These are phyloP conservation scores for Xylaria nigripes DNA, from an alignment of 495 filamentous ascomycete species.

Conservation along the genomic window DNA sequence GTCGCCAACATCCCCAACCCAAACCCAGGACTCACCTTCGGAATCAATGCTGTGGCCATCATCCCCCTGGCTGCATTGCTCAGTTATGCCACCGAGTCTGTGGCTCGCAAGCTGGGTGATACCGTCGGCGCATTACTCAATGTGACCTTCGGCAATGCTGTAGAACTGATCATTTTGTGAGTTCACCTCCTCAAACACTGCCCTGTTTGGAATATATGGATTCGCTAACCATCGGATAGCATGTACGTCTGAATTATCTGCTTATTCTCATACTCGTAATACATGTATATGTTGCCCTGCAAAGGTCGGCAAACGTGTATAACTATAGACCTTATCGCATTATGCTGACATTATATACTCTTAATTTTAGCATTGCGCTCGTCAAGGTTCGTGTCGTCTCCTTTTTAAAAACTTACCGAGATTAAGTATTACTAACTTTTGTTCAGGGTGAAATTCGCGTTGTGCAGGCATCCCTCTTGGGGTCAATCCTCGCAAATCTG, in stretches of 20 bases:
- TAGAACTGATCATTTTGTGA: slow-evolving; percentile 81
- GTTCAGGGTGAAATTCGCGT: slow-evolving; percentile 73
- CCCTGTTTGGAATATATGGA: neutral
- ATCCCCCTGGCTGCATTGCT: slow-evolving; percentile 75
- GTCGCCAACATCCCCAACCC: slow-evolving; percentile 40
- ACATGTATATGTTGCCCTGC: neutral
- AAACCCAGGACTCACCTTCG: slow-evolving; percentile 48
- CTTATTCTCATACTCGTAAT: neutral
- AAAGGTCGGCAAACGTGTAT: neutral
- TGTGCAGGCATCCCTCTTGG: slow-evolving; percentile 80
- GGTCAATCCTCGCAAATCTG: slow-evolving; percentile 81
- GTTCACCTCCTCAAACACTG: slow-evolving; percentile 8
- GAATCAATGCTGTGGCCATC: slow-evolving; percentile 76
- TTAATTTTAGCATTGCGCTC: slow-evolving; percentile 51
- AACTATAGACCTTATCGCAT: neutral
- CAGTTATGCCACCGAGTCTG: slow-evolving; percentile 72
- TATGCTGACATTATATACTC: slow-evolving; percentile 13
- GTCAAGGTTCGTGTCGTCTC: slow-evolving; percentile 42
- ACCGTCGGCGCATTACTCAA: slow-evolving; percentile 76
- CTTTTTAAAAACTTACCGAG: neutral
- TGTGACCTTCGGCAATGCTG: slow-evolving; percentile 83
- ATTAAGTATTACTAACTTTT: slow-evolving; percentile 20
- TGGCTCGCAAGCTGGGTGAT: slow-evolving; percentile 69
- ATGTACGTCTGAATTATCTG: slow-evolving; percentile 24
- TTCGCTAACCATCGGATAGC: slow-evolving; percentile 19